phyloP scores from a whole-genome alignment of 257 asterid genomes.

The Solanum gracilifrons region DNA sequence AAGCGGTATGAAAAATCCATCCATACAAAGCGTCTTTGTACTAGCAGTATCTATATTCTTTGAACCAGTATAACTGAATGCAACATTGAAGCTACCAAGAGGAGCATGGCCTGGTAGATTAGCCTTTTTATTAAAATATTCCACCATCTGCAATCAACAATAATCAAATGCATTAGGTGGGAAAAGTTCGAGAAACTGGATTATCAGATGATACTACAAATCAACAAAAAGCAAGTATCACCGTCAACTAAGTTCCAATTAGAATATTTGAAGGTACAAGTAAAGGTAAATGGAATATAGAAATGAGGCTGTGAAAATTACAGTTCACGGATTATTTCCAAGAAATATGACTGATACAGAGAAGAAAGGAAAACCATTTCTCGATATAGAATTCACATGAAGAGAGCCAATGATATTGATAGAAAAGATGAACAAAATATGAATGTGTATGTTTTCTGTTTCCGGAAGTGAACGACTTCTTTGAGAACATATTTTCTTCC shows the following conservation, averaged over 20 bases:
- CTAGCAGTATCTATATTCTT: constrained; percentile 53
- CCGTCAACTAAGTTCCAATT: background rate
- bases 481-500: background rate
- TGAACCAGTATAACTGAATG: constrained; percentile 66
- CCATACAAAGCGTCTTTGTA: constrained; percentile 71
- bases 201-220: background rate
- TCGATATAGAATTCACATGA: background rate
- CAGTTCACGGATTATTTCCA: background rate
- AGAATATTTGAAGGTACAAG: background rate
- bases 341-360: background rate
- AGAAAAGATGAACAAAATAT: background rate
- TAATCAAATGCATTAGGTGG: background rate
- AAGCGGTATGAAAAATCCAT: constrained; percentile 74
- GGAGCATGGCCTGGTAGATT: constrained; percentile 51
- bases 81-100: constrained; percentile 69
- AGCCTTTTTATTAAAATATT: constrained; percentile 70
- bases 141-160: constrained; percentile 60
- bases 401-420: background rate
- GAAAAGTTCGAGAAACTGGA: background rate
- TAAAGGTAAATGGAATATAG: background rate
- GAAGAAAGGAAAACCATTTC: background rate
- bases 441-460: background rate
- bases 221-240: background rate
- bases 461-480: background rate
- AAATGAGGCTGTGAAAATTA: background rate